These are phyloP conservation scores for Vigna mungo DNA, from an alignment of 306 rosid genomes.

Conservation along the genomic window DNA sequence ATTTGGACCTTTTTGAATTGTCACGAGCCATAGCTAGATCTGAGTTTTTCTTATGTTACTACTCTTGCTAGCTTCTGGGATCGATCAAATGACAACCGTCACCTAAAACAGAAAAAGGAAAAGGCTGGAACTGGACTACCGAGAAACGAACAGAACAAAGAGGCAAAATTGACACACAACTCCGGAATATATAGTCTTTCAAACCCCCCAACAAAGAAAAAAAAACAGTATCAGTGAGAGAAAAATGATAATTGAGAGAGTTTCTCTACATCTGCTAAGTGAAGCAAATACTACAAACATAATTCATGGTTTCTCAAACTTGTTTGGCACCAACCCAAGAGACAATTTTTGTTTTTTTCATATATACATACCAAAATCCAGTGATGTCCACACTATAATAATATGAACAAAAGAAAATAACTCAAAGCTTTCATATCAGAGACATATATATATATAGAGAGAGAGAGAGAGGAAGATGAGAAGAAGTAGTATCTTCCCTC, in stretches of 20 bases:
- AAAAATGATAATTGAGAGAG: neutral
- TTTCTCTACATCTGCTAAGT: constrained; percentile 37
- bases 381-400: constrained; percentile 65
- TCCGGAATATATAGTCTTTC: too few relatives aligned
- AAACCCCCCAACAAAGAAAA: constrained; percentile 28
- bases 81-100: constrained; percentile 56
- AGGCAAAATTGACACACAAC: constrained; percentile 34
- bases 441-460: neutral
- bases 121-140: neutral
- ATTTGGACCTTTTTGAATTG: constrained; percentile 32
- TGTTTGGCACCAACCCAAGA: constrained; percentile 83
- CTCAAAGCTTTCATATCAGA: constrained; percentile 31
- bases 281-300: constrained; percentile 43
- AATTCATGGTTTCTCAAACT: constrained; percentile 30
- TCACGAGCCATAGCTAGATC: constrained; percentile 53
- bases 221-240: neutral
- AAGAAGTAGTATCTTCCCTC: constrained; percentile 50
- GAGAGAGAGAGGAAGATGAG: constrained; percentile 32
- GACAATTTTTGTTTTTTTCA: constrained; percentile 60
- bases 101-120: constrained; percentile 34
- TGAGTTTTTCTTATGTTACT: constrained; percentile 49
- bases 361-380: constrained; percentile 51
- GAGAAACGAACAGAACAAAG: constrained; percentile 44
- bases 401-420: constrained; percentile 48
- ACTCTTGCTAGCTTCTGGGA: constrained; percentile 43